These are phyloP conservation scores for Boechera stricta DNA, from an alignment of 345 rosid species.

Conservation along the genomic window DNA sequence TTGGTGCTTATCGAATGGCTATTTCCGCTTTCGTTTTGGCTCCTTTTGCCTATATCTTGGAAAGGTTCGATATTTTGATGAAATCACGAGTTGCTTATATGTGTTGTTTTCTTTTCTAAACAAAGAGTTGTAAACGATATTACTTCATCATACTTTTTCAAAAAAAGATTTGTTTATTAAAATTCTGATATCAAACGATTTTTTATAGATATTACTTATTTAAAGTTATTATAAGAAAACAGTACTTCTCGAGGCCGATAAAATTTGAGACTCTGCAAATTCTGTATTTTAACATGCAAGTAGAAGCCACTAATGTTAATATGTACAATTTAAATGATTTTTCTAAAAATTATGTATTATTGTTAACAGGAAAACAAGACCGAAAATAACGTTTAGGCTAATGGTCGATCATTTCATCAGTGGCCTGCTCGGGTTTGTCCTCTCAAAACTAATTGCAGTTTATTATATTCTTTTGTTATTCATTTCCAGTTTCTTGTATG, in stretches of 20 bases:
- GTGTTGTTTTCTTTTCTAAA: not conserved
- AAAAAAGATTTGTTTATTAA: too few species aligned
- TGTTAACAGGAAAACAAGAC: constrained; percentile 51
- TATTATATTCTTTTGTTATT: not conserved
- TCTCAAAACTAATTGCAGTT: not conserved
- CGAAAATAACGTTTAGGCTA: constrained; percentile 49
- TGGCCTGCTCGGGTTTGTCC: constrained; percentile 52
- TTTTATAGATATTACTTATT: too few species aligned
- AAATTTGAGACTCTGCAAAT: not conserved
- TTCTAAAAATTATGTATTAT: not conserved
- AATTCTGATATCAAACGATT: too few species aligned
- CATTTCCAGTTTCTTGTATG: not conserved
- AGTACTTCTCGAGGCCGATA: not conserved
- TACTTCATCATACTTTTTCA: too few species aligned
- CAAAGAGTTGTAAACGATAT: not conserved
- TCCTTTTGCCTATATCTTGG: constrained; percentile 68
- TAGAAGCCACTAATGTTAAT: not conserved
- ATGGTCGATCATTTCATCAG: constrained; percentile 54
- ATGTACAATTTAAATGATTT: not conserved
- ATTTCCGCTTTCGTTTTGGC: constrained; percentile 64
- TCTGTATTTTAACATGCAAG: not conserved
- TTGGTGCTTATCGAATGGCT: constrained; percentile 69
- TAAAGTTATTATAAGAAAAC: not conserved
- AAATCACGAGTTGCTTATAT: not conserved
- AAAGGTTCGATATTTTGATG: constrained; percentile 54